These are phyloP conservation scores for Lactarius psammicola DNA, from an alignment of 768 basidiomycete genomes.

Conservation along the genomic window DNA sequence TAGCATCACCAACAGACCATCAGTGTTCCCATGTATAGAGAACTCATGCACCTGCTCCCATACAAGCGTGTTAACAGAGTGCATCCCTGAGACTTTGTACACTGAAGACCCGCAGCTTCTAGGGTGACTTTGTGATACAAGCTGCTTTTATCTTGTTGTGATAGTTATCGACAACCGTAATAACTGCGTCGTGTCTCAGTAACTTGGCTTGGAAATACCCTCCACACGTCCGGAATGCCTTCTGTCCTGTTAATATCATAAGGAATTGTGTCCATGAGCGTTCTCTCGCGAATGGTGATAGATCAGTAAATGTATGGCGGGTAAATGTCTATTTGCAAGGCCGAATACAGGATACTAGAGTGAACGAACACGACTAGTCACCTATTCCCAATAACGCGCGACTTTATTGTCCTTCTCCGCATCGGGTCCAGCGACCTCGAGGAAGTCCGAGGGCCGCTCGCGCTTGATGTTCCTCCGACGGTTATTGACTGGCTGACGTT, in stretches of 20 bases:
- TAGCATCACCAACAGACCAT: no score
- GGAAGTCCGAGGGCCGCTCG: slow-evolving; percentile 80
- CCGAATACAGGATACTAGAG: neutral
- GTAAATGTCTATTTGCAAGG: neutral
- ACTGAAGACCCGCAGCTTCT: no score
- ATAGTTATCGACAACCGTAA: neutral
- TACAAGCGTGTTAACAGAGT: no score
- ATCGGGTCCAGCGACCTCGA: slow-evolving; percentile 54
- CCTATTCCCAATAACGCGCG: slow-evolving; percentile 74
- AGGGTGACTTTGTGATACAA: no score
- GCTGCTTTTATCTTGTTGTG: no score
- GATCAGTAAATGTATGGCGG: neutral
- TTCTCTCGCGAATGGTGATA: neutral
- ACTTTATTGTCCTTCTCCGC: slow-evolving; percentile 62
- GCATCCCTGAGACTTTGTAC: no score
- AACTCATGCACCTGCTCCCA: no score
- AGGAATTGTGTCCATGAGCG: neutral
- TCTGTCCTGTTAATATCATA: neutral
- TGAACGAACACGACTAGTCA: neutral
- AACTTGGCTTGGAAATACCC: no score
- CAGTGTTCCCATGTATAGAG: no score
- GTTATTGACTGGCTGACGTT: slow-evolving; percentile 79
- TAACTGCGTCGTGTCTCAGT: neutral
- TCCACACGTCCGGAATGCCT: neutral
- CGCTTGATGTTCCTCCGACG: slow-evolving; percentile 74